Percentiles rank a stretch among this genome's conserved stretches.
phyloP scores from a whole-genome alignment of 2,329 filamentous ascomycete species.

The Aphanocladium album region DNA sequence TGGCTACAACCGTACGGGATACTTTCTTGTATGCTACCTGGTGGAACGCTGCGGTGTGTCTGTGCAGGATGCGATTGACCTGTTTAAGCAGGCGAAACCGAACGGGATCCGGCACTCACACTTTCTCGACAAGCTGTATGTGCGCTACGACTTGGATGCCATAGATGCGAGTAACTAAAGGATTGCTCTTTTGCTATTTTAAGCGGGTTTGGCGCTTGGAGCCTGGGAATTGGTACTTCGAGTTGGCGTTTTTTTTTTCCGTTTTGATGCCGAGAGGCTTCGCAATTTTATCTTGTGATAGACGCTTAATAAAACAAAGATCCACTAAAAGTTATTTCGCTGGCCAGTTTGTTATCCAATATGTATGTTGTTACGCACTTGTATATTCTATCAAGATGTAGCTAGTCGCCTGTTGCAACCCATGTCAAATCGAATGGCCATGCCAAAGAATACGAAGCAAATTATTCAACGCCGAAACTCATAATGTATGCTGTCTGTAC shows the following conservation, averaged over 20 bases:
- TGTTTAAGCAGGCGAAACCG: constrained; percentile 66
- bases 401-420: neutral
- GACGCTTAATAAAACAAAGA: neutral
- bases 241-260: neutral
- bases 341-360: no score
- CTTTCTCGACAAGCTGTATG: constrained; percentile 78
- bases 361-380: neutral
- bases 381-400: neutral
- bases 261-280: neutral
- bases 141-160: constrained; percentile 56
- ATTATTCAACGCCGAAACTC: neutral
- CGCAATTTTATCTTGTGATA: neutral
- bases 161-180: neutral
- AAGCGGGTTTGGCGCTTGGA: neutral
- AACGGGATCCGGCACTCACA: constrained; percentile 87
- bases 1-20: constrained; percentile 90
- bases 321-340: no score
- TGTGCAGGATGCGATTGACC: constrained; percentile 71
- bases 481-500: neutral
- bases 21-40: constrained; percentile 86
- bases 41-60: constrained; percentile 70
- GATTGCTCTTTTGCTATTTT: neutral
- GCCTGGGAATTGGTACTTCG: neutral
- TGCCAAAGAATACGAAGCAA: neutral
- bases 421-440: neutral